Evolutionary conservation across 2,329 filamentous ascomycete species (phyloP), one percentile per base, ranked within the genome.

Genomic region (Claviceps pusilla): DNA sequence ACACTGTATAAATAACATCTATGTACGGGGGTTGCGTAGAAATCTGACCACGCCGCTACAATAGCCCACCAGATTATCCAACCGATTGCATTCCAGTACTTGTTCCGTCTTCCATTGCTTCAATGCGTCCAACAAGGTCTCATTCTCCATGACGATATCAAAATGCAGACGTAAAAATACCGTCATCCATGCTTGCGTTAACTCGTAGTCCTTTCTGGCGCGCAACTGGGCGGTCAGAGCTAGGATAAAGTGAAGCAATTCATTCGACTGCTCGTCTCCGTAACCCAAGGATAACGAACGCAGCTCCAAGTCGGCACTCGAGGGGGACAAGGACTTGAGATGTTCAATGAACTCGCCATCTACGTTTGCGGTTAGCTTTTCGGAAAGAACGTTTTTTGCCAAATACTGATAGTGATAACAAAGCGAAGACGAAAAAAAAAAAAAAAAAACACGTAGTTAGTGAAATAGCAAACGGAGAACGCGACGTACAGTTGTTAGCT

Each of bases 151-250:
- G 46, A 79, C 69, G 42, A 76, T 58, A 59, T 81, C 78, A 58
- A 78, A 79, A 68, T 97, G 91, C 45, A 95, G 72, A 50, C 84
- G 80, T 56, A 98, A 67, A 64, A 97, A 95, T 1, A 97, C 91
- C 2, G 86, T 84, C 89, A 98, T 97, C 91, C 93, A 98, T 0
- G 89, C 89, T 69, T 97, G 90, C 16, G 89, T 86, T 43, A 98
- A 76, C 70, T 98, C 93, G 68, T 95, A 98, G 68, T 97, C 93
- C 50, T 79, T 80, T 59, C 84, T 82, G 51, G 80, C 74, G 47
- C 73, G 70, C 52, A 97, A 72, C 12, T 86, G 77, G 53, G 73
- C 76, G 0, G 87, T 94, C 54, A 98, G 70, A 1, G 89, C 89
- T n/a, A 73, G 69, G 52, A 97, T 83, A 65, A 98, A 98, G 53